Base-by-base conservation (phyloP, 495 filamentous ascomycete species). In the Penicillium herquei region DNA sequence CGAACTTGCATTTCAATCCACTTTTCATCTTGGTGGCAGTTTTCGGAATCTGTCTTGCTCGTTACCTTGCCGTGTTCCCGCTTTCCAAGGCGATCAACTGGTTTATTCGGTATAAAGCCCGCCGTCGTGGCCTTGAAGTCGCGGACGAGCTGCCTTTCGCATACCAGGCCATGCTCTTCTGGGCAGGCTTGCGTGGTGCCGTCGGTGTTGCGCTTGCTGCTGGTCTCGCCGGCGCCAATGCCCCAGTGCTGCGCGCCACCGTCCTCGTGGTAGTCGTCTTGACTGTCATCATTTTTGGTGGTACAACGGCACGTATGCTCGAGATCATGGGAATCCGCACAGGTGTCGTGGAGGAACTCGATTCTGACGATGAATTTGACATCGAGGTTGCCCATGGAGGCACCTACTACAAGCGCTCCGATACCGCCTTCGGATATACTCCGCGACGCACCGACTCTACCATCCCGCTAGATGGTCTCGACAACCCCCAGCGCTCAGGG, bases 291-390 rank as follows among this genome's bases (percentile, higher is more conserved):
- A 96, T 98, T 42, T 98, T 98, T 64, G 94, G 94, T 39, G 95
- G 94, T 37, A 98, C 95, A 17, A 98, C 94, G 1, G 91, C 94
- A n/a, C 87, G 95, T 46, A 98, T 98, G 94, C 77, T 98, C 30
- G 94, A 98, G 69, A 98, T 98, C 54, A 73, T 96, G 39, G 88
- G 89, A 11, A 98, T 98, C 58, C 81, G 89, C 55, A 98, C 93
- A 5, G 95, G 95, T 3, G 94, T 98, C 13, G 88, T 96, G 2
- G 94, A 98, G 62, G 94, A 98, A 70, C 83, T 95, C 35, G 94
- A 98, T 63, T 95, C 89, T 6, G 94, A 98, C 65, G 94, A 98
- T 68, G 94, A 98, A 65, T 98, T 98, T 61, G 94, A 98, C 65
- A 98, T 96, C 52, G 94, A 98, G 68, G 84, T 89, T 39, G 83